These are phyloP conservation scores for Lactifluus piperatus DNA, from an alignment of 768 basidiomycete species.

Conservation along the genomic window DNA sequence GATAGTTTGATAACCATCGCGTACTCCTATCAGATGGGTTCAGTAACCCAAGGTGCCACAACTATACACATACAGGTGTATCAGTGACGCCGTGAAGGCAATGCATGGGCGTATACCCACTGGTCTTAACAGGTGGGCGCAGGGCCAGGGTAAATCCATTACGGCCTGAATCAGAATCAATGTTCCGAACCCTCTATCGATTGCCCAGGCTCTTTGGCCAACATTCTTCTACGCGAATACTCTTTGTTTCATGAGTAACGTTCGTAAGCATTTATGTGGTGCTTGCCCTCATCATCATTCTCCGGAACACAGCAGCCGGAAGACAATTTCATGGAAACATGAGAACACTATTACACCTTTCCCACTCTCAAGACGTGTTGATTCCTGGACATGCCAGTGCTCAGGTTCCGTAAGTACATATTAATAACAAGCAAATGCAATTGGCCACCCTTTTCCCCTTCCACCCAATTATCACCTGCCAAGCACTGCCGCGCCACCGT, in stretches of 20 bases:
- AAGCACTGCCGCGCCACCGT: neutral
- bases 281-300: neutral
- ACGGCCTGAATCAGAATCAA: neutral
- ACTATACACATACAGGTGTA: neutral
- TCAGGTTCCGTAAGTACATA: neutral
- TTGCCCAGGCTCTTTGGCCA: neutral
- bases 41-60: constrained; percentile 3
- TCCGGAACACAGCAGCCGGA: neutral
- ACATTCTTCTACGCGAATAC: neutral
- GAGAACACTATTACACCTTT: neutral
- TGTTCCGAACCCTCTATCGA: constrained; percentile 4
- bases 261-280: neutral
- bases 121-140: constrained; percentile 1
- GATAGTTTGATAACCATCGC: constrained; percentile 10
- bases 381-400: neutral
- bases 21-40: constrained; percentile 9
- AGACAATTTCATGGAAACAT: neutral
- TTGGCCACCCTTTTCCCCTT: constrained; percentile 16
- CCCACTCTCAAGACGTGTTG: neutral
- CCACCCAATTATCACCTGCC: neutral
- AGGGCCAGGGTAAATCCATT: neutral
- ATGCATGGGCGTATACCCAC: neutral
- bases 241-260: neutral
- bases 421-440: neutral
- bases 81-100: constrained; percentile 7